Evolutionary conservation across 2,329 filamentous ascomycete species (phyloP), one percentile per base, ranked within the genome.

Genomic region (Tympanopsis confertula): DNA sequence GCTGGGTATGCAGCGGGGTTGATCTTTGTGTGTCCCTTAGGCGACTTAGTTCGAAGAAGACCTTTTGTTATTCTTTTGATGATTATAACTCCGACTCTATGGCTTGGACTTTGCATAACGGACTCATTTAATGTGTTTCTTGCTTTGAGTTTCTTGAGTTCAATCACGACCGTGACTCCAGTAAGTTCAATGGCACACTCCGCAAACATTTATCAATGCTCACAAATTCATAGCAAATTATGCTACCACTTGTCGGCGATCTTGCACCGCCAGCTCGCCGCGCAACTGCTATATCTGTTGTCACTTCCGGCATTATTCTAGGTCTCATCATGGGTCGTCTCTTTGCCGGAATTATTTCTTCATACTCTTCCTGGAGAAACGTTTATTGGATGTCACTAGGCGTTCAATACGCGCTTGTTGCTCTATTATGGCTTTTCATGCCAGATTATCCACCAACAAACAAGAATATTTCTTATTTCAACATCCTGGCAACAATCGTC

Each of bases 391-490:
- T 83, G 37, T 68, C 75, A 0, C 66, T 82, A 3, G 77, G 63
- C 0, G 58, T 82, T 0, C 79, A 83, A 52, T 80, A 76, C 49
- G 46, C 69, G 18, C 79, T 82, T 42, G 68, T 79, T 42, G 47
- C 63, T 20, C 54, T 78, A 1, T 66, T 83, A 7, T 83, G 69
- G 62, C 54, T 74, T 35, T 81, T 78, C 55, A 81, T 91, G 78
- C 84, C 84, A 0, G 82, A 88, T 53, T 91, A 91, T 46, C 86
- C 84, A 0, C 69, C 73, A 2, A 82, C 82, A 3, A 88, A 87
- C 50, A 76, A 74, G 0, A 58, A 63, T 1, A n/a, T 81, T 13
- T 74, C 73, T 42, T 89, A 88, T 52, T 68, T 75, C 43, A 59
- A 62, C 1, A 74, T 84, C 43, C 64, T 89, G 3, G 69, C 66